A percentile compares a stretch with the other conserved stretches of the same genome.
Evolutionary conservation across 345 rosid genomes (phyloP).

Genomic region (Garcia nutans): DNA sequence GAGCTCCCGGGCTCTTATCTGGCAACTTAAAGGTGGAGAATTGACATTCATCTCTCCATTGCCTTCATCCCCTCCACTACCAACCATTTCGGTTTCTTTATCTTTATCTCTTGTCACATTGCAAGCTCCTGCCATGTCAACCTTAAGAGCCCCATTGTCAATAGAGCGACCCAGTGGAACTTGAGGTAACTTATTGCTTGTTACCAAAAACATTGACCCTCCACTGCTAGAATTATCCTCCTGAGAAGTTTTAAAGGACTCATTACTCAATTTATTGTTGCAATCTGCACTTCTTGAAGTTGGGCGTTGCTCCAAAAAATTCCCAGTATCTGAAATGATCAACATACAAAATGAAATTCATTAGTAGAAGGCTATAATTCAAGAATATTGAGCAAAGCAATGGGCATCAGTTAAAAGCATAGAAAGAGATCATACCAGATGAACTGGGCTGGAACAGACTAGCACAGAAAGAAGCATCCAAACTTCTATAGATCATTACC

Average conservation of each 20-base stretch:
- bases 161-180: constrained; percentile 6
- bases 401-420: background rate
- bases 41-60: constrained; percentile 11
- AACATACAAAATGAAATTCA: background rate
- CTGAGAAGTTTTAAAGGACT: constrained; percentile 7
- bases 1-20: constrained; percentile 14
- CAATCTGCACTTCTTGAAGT: background rate
- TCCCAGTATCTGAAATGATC: constrained; percentile 18
- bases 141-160: constrained; percentile 27
- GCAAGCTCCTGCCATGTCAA: constrained; percentile 11
- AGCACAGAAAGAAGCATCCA: constrained; percentile 49
- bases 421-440: constrained; percentile 27
- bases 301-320: constrained; percentile 8
- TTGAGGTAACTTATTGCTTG: constrained; percentile 2
- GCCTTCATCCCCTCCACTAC: constrained; percentile 18
- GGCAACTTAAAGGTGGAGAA: constrained; percentile 25
- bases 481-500: constrained; percentile 59
- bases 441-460: constrained; percentile 30
- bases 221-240: constrained; percentile 23
- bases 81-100: constrained; percentile 25
- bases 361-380: background rate
- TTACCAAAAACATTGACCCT: background rate
- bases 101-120: constrained; percentile 18
- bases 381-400: background rate
- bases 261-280: background rate